phyloP scores from a whole-genome alignment of 2,329 filamentous ascomycete genomes.

The Ceratocystis ficicola region DNA sequence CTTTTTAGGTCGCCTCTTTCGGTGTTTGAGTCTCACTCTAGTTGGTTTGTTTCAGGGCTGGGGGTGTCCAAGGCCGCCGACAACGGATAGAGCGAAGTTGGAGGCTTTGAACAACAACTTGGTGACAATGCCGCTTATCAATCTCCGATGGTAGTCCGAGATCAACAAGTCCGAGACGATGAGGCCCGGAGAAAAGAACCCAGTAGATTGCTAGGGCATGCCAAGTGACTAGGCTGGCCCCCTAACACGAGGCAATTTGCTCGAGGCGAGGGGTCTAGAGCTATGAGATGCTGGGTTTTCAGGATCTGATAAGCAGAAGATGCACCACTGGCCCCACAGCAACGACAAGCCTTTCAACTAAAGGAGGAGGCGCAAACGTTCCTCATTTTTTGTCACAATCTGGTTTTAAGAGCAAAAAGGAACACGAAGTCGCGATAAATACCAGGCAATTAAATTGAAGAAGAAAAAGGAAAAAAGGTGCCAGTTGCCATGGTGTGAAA shows the following conservation, averaged over 20 bases:
- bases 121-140: constrained; percentile 1
- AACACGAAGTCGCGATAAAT: too few relatives aligned
- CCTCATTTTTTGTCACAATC: too few relatives aligned
- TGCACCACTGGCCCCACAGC: not conserved
- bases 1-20: too few relatives aligned
- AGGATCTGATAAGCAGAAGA: constrained; percentile 15
- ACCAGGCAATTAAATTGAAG: too few relatives aligned
- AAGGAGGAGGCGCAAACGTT: not conserved
- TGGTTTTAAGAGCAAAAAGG: too few relatives aligned
- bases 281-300: not conserved
- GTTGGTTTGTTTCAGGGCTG: not conserved
- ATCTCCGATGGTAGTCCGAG: constrained; percentile 5
- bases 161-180: not conserved
- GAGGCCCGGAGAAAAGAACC: not conserved
- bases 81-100: not conserved
- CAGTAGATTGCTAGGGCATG: not conserved
- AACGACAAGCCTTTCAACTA: not conserved
- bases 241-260: not conserved
- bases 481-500: not conserved
- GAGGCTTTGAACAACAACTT: not conserved
- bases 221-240: not conserved
- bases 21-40: not conserved
- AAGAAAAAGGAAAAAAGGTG: not conserved
- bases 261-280: not conserved
- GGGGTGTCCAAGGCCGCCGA: not conserved